A percentile compares a stretch with the other conserved stretches of the same genome.
phyloP scores from a whole-genome alignment of 352 stramenopile species.

The Phytophthora constricta region DNA sequence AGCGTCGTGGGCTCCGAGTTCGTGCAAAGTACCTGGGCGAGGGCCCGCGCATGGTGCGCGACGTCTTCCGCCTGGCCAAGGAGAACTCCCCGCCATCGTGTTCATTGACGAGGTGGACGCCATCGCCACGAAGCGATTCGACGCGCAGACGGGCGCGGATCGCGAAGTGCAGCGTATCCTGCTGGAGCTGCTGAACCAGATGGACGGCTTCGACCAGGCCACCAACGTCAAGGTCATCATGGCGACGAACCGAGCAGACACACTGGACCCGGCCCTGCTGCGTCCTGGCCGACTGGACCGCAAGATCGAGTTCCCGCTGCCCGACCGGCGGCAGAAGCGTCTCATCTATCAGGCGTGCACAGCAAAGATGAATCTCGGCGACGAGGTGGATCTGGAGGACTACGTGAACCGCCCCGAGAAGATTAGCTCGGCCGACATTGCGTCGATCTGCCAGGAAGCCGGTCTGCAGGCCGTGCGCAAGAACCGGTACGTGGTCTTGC shows the following conservation, averaged over 20 bases:
- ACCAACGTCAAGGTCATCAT: conserved; percentile 99
- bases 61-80: conserved; percentile 99
- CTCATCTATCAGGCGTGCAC: conserved; percentile 99
- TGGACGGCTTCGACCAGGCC: conserved; percentile 99
- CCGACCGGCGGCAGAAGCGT: conserved; percentile 99
- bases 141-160: conserved; percentile 98
- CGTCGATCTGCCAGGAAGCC: conserved; percentile 98
- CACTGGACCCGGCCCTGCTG: conserved; percentile 98
- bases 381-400: conserved; percentile 99
- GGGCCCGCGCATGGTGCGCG: conserved; percentile 99
- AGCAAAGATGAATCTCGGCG: conserved; percentile 99
- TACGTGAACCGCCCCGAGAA: conserved; percentile 99
- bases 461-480: conserved; percentile 99
- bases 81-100: conserved; percentile 99
- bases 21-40: conserved; percentile 99
- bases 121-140: conserved; percentile 99
- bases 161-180: conserved; percentile 98
- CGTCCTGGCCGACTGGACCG: conserved; percentile 97
- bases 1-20: conserved; percentile 98
- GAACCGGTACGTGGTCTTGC: conserved; percentile 99
- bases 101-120: conserved; percentile 99
- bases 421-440: conserved; percentile 98
- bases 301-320: conserved; percentile 99
- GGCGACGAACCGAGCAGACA: conserved; percentile 99
- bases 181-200: conserved; percentile 99